Evolutionary conservation across 1,284 basidiomycete species (phyloP).

Genomic region (Ustilago trichophora): DNA sequence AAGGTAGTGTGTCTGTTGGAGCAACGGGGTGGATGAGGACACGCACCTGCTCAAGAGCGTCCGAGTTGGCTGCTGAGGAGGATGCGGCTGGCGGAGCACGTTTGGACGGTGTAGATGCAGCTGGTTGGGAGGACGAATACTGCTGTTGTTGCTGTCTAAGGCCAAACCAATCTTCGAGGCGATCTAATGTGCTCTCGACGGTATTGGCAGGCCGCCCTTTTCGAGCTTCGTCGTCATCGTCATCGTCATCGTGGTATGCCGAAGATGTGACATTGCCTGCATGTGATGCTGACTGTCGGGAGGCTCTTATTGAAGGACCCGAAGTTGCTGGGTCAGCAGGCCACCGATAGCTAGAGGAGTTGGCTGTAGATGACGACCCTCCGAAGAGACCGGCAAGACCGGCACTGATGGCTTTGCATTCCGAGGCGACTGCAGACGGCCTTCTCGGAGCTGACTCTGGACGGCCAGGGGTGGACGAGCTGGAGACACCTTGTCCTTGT

Average conservation of each 20-base stretch:
- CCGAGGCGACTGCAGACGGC: conserved; percentile 35
- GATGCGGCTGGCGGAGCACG: neutral
- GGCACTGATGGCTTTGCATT: conserved; percentile 43
- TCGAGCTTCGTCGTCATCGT: conserved; percentile 11
- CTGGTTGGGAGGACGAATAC: neutral
- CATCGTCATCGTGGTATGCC: neutral
- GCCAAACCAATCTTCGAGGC: conserved; percentile 59
- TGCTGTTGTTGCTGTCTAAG: conserved; percentile 26
- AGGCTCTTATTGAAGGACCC: neutral
- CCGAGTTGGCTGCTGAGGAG: neutral
- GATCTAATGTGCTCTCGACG: conserved; percentile 50
- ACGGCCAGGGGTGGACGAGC: conserved; percentile 4
- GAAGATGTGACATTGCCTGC: neutral
- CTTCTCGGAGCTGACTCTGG: conserved; percentile 4
- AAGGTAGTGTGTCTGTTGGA: conserved; percentile 54
- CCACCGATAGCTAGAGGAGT: conserved; percentile 25
- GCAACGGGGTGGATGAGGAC: conserved; percentile 62
- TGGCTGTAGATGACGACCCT: conserved; percentile 4
- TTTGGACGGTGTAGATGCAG: neutral
- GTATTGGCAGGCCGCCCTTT: conserved; percentile 20
- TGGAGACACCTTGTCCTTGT: conserved; percentile 2
- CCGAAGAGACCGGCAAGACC: conserved; percentile 42
- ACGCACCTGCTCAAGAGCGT: conserved; percentile 15
- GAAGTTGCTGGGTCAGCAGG: conserved; percentile 37
- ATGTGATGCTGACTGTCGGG: conserved; percentile 10